phyloP scores from a whole-genome alignment of 2,329 filamentous ascomycete genomes.

The Onygenales sp. region DNA sequence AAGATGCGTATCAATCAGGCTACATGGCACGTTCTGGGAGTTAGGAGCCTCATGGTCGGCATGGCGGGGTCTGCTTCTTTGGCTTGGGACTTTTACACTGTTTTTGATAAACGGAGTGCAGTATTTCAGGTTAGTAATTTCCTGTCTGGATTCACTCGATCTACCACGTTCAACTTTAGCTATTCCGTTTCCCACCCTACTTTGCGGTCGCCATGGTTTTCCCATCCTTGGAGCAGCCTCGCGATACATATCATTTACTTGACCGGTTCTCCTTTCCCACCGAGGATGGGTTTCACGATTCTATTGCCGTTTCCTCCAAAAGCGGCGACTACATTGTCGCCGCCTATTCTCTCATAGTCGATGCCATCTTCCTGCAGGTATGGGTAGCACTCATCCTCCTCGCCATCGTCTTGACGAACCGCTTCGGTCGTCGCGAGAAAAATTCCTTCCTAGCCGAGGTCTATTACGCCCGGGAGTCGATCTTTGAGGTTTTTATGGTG shows the following conservation, averaged over 20 bases:
- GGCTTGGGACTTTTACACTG: too few species aligned
- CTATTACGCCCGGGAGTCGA: background rate
- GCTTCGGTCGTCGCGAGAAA: background rate
- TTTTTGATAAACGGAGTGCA: background rate
- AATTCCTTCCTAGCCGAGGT: background rate
- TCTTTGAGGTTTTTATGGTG: background rate
- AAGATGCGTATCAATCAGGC: too few species aligned
- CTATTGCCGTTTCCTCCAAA: background rate
- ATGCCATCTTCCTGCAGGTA: background rate
- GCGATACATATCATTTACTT: background rate
- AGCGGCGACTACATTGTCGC: background rate
- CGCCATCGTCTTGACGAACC: background rate
- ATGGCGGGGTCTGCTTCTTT: too few species aligned
- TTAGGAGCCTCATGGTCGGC: too few species aligned
- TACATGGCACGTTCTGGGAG: too few species aligned
- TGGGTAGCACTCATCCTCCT: background rate
- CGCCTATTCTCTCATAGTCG: background rate
- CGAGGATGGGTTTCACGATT: background rate
- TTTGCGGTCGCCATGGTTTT: background rate
- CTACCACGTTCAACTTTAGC: background rate
- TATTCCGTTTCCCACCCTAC: background rate
- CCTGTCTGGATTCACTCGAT: background rate
- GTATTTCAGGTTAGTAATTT: background rate
- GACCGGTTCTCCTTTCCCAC: background rate
- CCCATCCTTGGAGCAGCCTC: background rate